Percentiles rank a stretch among this genome's conserved stretches.
These are phyloP conservation scores for Leccinum ochraceum DNA, from an alignment of 768 basidiomycete genomes.

Conservation along the genomic window DNA sequence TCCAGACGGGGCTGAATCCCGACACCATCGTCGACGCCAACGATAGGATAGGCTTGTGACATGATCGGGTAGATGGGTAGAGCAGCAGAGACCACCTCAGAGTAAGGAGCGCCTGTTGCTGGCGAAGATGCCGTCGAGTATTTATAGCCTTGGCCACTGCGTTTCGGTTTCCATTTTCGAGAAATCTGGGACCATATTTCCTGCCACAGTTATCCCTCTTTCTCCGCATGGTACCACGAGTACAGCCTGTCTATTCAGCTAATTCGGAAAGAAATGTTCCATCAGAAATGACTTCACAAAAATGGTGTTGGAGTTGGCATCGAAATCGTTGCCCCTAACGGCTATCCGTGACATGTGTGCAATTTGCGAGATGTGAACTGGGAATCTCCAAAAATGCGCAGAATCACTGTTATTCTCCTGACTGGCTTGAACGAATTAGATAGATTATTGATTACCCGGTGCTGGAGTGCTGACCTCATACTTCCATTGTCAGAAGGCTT, in stretches of 20 bases:
- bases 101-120: not conserved
- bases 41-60: constrained; percentile 14
- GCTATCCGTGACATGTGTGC: too few species aligned
- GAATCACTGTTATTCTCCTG: too few species aligned
- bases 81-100: not conserved
- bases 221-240: not conserved
- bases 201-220: not conserved
- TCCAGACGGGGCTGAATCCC: constrained; percentile 21
- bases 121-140: too few species aligned
- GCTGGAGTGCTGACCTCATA: too few species aligned
- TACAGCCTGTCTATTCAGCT: not conserved
- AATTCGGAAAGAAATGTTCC: not conserved
- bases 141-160: too few species aligned
- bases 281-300: not conserved
- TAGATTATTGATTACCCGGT: too few species aligned
- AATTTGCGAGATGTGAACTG: too few species aligned
- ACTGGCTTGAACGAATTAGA: too few species aligned
- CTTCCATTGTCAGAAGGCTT: too few species aligned
- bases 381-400: too few species aligned
- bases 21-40: constrained; percentile 1
- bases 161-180: not conserved
- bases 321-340: too few species aligned
- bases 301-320: too few species aligned
- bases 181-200: not conserved
- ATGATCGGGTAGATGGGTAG: constrained; percentile 3